Evolutionary conservation across 306 rosid genomes (phyloP).

Genomic region (Glycine tomentella): DNA sequence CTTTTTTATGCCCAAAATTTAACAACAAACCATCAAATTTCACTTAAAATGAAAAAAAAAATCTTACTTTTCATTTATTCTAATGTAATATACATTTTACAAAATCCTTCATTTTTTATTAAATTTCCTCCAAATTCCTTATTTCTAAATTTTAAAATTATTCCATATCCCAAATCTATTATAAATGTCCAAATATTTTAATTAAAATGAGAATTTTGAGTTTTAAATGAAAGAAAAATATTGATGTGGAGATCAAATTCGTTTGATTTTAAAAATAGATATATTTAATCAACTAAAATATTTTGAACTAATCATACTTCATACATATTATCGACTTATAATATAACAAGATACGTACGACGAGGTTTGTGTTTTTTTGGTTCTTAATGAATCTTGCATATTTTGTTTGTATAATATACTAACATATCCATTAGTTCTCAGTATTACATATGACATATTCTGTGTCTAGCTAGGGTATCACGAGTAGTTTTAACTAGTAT

Average conservation of each 20-base stretch:
- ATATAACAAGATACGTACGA: background rate
- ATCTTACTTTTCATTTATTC: background rate
- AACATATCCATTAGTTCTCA: too few species aligned
- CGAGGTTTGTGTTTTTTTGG: too few species aligned
- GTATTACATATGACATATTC: too few species aligned
- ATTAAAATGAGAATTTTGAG: too few species aligned
- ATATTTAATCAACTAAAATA: background rate
- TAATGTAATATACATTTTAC: background rate
- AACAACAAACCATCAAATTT: background rate
- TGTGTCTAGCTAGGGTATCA: too few species aligned
- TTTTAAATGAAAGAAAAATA: background rate
- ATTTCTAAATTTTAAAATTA: background rate
- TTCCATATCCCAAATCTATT: background rate
- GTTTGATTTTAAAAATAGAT: background rate
- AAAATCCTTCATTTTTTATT: background rate
- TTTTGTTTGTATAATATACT: too few species aligned
- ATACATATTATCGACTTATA: background rate
- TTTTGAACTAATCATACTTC: too few species aligned
- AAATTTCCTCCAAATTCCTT: background rate
- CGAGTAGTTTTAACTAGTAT: too few species aligned
- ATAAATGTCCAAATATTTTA: background rate
- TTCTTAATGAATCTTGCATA: too few species aligned
- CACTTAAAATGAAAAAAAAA: background rate
- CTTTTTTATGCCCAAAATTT: background rate
- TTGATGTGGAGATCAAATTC: background rate